These are phyloP conservation scores for Penicillium verhagenii DNA, from an alignment of 495 filamentous ascomycete genomes.

Conservation along the genomic window DNA sequence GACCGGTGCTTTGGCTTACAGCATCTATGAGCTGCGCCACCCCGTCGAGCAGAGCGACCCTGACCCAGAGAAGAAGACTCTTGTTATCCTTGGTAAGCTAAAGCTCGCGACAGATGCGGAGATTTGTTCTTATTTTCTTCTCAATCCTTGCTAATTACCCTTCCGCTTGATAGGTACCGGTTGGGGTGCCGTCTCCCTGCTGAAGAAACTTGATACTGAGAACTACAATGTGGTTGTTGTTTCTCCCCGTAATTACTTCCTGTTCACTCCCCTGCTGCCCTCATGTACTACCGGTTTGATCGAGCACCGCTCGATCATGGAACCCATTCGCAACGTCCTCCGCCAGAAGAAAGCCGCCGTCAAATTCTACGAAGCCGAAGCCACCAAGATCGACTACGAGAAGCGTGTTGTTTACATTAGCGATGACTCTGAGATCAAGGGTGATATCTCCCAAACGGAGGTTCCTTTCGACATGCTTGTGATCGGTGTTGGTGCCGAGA, in stretches of 20 bases:
- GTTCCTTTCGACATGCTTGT: conserved; percentile 98
- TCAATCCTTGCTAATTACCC: conserved; percentile 17
- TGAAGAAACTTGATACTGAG: conserved; percentile 97
- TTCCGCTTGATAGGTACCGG: conserved; percentile 66
- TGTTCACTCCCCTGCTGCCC: conserved; percentile 95
- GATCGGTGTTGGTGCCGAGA: conserved; percentile 94
- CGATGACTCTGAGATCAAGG: conserved; percentile 92
- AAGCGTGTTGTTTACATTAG: conserved; percentile 83
- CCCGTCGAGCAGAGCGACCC: conserved; percentile 77
- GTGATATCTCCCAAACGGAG: conserved; percentile 76
- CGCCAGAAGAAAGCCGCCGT: conserved; percentile 88
- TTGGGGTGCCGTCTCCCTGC: conserved; percentile 93
- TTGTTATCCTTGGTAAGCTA: conserved; percentile 86
- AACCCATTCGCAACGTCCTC: conserved; percentile 92
- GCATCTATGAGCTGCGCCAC: conserved; percentile 76
- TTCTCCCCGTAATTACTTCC: conserved; percentile 98
- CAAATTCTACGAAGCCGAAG: conserved; percentile 97
- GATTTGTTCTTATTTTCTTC: not conserved
- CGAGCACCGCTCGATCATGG: conserved; percentile 99
- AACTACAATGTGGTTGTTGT: conserved; percentile 98
- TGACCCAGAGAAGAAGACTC: conserved; percentile 91
- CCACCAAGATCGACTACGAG: conserved; percentile 92
- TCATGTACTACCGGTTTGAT: conserved; percentile 96
- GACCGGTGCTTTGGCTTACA: conserved; percentile 69
- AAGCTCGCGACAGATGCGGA: conserved; percentile 5